Evolutionary conservation across 495 filamentous ascomycete species (phyloP).

Genomic region (Aspergillus ostianus): DNA sequence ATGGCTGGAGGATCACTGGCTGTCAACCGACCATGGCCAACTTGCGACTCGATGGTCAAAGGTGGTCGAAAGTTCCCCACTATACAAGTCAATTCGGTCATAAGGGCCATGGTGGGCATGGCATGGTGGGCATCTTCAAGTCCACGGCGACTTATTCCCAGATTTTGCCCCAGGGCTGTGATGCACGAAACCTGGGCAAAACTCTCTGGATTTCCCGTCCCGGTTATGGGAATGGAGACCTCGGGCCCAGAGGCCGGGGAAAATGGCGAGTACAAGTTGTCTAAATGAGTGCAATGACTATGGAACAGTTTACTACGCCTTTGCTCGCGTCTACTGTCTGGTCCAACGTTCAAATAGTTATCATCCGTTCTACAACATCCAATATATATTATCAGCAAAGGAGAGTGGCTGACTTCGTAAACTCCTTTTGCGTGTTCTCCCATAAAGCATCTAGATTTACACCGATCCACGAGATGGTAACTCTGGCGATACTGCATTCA

Average conservation of each 20-base stretch:
- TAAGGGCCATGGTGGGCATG: constrained; percentile 1
- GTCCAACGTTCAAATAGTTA: too few relatives aligned
- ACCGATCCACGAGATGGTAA: too few relatives aligned
- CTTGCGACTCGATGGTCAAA: constrained; percentile 1
- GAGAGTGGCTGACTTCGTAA: too few relatives aligned
- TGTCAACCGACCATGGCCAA: background rate
- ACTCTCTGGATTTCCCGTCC: constrained; percentile 1
- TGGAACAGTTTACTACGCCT: too few relatives aligned
- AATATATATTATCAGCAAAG: constrained; percentile 2
- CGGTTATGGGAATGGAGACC: constrained; percentile 1
- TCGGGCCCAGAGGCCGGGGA: too few relatives aligned
- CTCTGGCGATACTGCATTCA: too few relatives aligned
- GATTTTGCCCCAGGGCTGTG: background rate
- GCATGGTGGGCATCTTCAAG: constrained; percentile 4
- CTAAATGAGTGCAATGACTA: too few relatives aligned
- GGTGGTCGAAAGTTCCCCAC: background rate
- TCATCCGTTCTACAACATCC: too few relatives aligned
- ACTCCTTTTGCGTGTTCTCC: too few relatives aligned
- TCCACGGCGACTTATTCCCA: background rate
- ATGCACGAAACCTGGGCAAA: background rate
- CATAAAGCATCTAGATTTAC: too few relatives aligned
- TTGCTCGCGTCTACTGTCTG: too few relatives aligned
- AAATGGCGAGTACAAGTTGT: too few relatives aligned
- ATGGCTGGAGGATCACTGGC: constrained; percentile 1
- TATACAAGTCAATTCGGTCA: background rate